Conservation (phyloP, 2,329 filamentous ascomycete species). For the Xylaria sp. region DNA sequence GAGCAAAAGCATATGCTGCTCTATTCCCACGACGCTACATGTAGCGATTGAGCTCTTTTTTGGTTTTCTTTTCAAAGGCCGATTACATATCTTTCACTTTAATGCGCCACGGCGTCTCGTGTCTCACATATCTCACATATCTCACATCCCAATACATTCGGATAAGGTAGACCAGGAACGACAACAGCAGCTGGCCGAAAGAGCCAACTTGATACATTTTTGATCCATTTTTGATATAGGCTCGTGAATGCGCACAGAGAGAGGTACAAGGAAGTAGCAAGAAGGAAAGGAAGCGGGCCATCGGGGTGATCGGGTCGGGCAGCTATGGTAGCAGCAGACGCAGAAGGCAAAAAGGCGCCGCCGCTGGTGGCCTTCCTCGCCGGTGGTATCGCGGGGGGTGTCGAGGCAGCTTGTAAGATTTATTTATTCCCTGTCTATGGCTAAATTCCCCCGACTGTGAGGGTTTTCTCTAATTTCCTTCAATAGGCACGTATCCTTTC, state of each 20-base stretch:
- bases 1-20: not conserved
- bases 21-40: not conserved
- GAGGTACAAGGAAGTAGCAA: not conserved
- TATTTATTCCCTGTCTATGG: not conserved
- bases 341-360: constrained; percentile 42
- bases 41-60: not conserved
- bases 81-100: not conserved
- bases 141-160: not conserved
- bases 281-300: not conserved
- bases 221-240: not conserved
- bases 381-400: constrained; percentile 49
- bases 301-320: constrained; percentile 33
- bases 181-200: not conserved
- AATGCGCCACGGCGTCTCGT: not conserved
- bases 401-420: constrained; percentile 46
- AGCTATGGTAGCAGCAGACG: constrained; percentile 46
- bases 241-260: not conserved
- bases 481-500: constrained; percentile 61
- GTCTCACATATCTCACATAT: not conserved
- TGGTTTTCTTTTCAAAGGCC: too few species aligned
- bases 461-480: not conserved
- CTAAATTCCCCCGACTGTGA: too few species aligned
- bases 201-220: not conserved
- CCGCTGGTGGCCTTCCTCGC: constrained; percentile 46
- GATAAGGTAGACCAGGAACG: not conserved